These are phyloP conservation scores for Botrytis elliptica DNA, from an alignment of 2,329 filamentous ascomycete genomes.

Conservation along the genomic window DNA sequence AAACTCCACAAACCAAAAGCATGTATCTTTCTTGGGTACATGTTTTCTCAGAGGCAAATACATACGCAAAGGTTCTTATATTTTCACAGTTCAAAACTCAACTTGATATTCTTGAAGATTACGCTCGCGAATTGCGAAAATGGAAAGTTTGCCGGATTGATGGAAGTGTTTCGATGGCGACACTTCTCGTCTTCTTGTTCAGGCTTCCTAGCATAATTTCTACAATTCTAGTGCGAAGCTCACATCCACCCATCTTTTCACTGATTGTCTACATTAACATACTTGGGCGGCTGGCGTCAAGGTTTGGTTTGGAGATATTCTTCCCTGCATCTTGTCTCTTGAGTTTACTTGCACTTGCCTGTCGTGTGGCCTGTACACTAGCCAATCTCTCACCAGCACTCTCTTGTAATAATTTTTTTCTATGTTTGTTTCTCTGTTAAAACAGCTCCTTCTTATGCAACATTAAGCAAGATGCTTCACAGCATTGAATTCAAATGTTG, in stretches of 20 bases:
- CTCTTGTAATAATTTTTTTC: neutral
- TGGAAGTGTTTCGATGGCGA: constrained; percentile 61
- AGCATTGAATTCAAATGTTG: neutral
- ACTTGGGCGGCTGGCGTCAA: no score
- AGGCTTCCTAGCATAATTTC: neutral
- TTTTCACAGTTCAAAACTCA: constrained; percentile 97
- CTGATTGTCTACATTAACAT: neutral
- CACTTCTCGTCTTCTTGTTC: neutral
- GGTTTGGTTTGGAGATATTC: neutral
- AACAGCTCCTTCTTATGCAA: no score
- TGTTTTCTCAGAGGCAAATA: neutral
- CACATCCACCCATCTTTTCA: neutral
- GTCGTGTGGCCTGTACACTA: neutral
- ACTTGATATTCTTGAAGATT: constrained; percentile 85
- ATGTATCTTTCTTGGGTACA: neutral
- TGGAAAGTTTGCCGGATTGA: constrained; percentile 91
- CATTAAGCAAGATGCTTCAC: neutral
- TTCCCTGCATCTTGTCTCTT: neutral
- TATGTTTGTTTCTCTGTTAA: neutral
- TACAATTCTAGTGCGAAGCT: neutral
- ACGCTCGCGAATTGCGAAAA: constrained; percentile 70
- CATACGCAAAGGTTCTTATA: constrained; percentile 55
- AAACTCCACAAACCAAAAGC: neutral
- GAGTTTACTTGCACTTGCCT: neutral
- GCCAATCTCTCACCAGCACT: neutral